phyloP scores from a whole-genome alignment of 768 basidiomycete species.

The Leccinum truebloodii region DNA sequence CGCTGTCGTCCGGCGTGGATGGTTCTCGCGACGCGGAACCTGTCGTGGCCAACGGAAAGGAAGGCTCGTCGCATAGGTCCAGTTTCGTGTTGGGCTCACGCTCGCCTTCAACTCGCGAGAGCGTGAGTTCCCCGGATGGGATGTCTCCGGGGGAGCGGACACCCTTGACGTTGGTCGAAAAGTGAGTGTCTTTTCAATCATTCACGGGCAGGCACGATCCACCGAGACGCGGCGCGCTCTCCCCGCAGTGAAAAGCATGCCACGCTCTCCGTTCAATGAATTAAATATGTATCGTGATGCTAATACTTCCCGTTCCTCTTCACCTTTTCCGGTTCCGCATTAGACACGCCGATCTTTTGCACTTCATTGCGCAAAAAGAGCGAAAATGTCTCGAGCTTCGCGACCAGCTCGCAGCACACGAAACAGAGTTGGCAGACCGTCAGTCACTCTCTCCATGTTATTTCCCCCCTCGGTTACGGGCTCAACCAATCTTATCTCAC shows the following conservation, averaged over 20 bases:
- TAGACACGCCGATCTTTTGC: conserved; percentile 81
- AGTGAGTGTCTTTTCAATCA: conserved; percentile 44
- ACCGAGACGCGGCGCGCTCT: neutral
- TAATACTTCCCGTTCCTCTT: neutral
- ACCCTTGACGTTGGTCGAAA: conserved; percentile 71
- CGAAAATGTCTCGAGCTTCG: conserved; percentile 80
- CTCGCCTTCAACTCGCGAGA: conserved; percentile 20
- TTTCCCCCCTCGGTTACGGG: neutral
- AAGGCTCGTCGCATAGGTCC: conserved; percentile 16
- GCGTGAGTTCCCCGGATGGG: conserved; percentile 18
- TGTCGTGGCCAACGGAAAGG: conserved; percentile 8
- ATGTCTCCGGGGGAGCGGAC: conserved; percentile 24
- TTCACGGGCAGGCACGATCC: neutral
- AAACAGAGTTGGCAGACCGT: conserved; percentile 70
- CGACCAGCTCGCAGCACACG: conserved; percentile 69
- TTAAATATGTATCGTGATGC: neutral
- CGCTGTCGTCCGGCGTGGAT: conserved; percentile 6
- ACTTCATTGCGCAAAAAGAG: conserved; percentile 85
- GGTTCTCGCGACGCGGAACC: conserved; percentile 3
- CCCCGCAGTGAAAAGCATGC: neutral
- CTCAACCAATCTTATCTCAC: neutral
- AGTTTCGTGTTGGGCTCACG: conserved; percentile 22
- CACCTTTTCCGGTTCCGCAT: neutral
- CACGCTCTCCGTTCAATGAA: neutral
- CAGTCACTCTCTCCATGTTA: conserved; percentile 20